Percentiles rank a stretch among this genome's conserved stretches.
Conservation (phyloP, 306 rosid species). For the Vigna mungo region DNA sequence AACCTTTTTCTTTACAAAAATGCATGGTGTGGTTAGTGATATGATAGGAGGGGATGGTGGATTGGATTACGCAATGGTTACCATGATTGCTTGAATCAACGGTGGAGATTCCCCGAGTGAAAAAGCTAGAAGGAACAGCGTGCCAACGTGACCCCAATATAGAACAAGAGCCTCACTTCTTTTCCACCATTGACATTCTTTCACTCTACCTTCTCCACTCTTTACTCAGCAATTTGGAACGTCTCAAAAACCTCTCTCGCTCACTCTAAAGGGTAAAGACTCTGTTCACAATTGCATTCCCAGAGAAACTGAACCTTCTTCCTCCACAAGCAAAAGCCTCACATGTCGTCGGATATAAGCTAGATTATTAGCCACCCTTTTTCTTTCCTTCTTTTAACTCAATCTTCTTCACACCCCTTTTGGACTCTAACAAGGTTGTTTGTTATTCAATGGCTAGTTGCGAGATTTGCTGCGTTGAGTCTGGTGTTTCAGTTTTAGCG, state of each 20-base stretch:
- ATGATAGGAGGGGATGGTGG: not conserved
- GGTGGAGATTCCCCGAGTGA: constrained; percentile 28
- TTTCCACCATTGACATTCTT: constrained; percentile 44
- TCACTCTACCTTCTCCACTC: constrained; percentile 12
- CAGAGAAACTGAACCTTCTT: constrained; percentile 9
- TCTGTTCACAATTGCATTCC: constrained; percentile 6
- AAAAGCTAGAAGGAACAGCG: constrained; percentile 48
- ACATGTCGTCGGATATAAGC: constrained; percentile 97
- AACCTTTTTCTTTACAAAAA: constrained; percentile 17
- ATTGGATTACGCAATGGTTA: constrained; percentile 34
- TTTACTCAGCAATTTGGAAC: constrained; percentile 36
- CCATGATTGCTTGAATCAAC: constrained; percentile 43
- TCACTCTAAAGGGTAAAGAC: constrained; percentile 19
- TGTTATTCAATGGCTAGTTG: constrained; percentile 52
- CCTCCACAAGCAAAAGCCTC: not conserved
- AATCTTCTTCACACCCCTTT: not conserved
- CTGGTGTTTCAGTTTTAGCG: constrained; percentile 13
- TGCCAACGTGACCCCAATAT: constrained; percentile 41
- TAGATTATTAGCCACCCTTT: constrained; percentile 43
- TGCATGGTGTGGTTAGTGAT: constrained; percentile 43
- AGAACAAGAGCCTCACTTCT: constrained; percentile 28
- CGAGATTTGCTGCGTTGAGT: constrained; percentile 33
- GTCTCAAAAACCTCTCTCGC: not conserved
- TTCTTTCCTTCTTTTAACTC: not conserved
- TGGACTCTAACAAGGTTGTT: constrained; percentile 21